phyloP scores from a whole-genome alignment of 1,284 basidiomycete genomes.

The Cryptococcus sp. region DNA sequence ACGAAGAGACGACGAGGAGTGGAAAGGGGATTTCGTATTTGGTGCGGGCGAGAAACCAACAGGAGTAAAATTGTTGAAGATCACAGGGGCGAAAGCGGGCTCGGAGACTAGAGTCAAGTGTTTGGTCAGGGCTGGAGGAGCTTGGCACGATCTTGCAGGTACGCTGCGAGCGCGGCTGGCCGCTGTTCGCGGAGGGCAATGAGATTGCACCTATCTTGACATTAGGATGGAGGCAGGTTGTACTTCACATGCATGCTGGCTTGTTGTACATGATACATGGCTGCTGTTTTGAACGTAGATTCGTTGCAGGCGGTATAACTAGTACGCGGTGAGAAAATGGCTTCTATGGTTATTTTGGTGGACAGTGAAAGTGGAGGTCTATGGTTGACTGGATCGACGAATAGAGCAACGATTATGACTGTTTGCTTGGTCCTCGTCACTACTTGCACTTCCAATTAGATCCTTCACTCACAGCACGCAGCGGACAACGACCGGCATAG shows the following conservation, averaged over 20 bases:
- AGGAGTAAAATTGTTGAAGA: slow-evolving; percentile 40
- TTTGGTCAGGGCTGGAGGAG: slow-evolving; percentile 39
- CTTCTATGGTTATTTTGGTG: background rate
- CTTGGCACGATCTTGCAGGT: slow-evolving; percentile 35
- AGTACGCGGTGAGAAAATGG: too few relatives aligned
- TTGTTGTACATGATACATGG: background rate
- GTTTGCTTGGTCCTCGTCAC: background rate
- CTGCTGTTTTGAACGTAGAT: background rate
- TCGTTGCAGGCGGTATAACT: too few relatives aligned
- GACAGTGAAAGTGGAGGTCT: slow-evolving; percentile 10
- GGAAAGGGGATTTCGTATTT: slow-evolving; percentile 51
- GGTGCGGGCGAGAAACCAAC: slow-evolving; percentile 36
- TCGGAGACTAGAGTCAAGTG: slow-evolving; percentile 31
- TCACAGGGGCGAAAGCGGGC: slow-evolving; percentile 21
- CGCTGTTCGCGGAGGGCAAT: slow-evolving; percentile 6
- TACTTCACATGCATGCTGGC: background rate
- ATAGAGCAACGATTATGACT: too few relatives aligned
- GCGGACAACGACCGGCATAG: too few relatives aligned
- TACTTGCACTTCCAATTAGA: background rate
- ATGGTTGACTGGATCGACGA: slow-evolving; percentile 2
- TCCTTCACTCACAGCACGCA: too few relatives aligned
- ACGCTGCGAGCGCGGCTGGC: slow-evolving; percentile 26
- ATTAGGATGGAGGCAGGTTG: background rate
- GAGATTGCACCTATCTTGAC: too few relatives aligned
- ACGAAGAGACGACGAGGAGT: slow-evolving; percentile 39